Evolutionary conservation across 2,329 filamentous ascomycete species (phyloP), one percentile per base, ranked within the genome.

Genomic region (Trichoderma breve): DNA sequence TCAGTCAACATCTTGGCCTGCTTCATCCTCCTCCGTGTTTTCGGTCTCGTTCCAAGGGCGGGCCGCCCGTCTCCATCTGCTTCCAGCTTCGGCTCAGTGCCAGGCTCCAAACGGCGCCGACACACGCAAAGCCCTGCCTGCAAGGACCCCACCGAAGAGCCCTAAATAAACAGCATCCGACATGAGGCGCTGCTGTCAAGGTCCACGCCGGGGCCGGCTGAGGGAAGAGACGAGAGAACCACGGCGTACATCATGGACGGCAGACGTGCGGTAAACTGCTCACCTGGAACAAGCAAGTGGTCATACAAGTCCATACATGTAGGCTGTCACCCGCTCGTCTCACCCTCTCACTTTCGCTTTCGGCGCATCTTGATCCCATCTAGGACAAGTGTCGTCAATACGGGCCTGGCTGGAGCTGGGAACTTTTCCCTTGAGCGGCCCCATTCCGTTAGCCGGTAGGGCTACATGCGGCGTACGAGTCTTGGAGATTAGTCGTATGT

Each of bases 361-460:
- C 36, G 55, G 57, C 55, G 67, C 58, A 61, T 70, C 28, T 51
- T 70, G 67, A 26, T 28, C 67, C 58, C 58, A 28, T 62, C n/a
- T 70, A 30, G 65, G 65, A 60, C 53, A 68, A 60, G 65, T 68
- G 65, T 43, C 53, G 21, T 65, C 39, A 28, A 65, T 43, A 65
- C 39, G 26, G 66, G 18, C 36, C 28, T 60, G 55, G 18, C 28
- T 57, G 28, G 69, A 6, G 15, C 7, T 39, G 36, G 36, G 69
- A 43, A 47, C 51, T 71, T 43, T 71, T 57, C 51, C 47, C 47
- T 21, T 3, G 14, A 28, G 18, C 28, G 58, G 34, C 34, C 34
- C 58, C 58, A 55, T 53, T 14, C 55, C 69, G 69, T 26, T 65
- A 71, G 69, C 69, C 61, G 70, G 70, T 72, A 72, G 70, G 70